Base-by-base conservation (phyloP, 768 basidiomycete genomes). In the Mycena crocata region DNA sequence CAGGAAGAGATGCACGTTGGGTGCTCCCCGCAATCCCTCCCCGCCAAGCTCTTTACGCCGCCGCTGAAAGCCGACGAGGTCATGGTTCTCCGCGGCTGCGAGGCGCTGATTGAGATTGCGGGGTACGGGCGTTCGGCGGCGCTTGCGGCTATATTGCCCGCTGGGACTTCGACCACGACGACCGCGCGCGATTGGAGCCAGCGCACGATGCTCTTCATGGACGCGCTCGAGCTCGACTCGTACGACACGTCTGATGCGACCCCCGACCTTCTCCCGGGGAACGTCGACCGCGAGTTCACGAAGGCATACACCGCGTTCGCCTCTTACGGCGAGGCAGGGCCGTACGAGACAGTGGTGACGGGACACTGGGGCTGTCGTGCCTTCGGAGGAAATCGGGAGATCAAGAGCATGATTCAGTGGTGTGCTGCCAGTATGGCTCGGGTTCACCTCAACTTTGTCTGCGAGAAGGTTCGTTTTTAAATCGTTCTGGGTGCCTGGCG, bases 321-420 rank as follows among this genome's bases (percentile, higher is more conserved):
- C 8, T 60, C 63, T 14, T 56, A 50, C 24, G 51, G 5, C 6
- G 50, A 40, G 5, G 44, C 10, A 9, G 26, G 50, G 8, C 62
- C 62, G 19, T 69, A 69, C 45, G 54, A 50, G 10, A 54, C 56
- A 28, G 44, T 69, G 23, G 59, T 68, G 17, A 68, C 70, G 8
- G 70, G 67, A 0, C 67, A 71, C 52, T 71, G 70, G 70, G 70
- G 70, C 30, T 71, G 70, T 58, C 35, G 70, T 26, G 66, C 70
- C 1, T 71, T 71, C 32, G 70, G 67, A 0, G 67, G 70, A 9
- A 69, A 71, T 52, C 63, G 51, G 17, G 62, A 62, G 35, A 55
- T 68, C 31, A 71, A 68, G 60, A 56, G 67, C 30, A 26, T 63
- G 19, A 65, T 68, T 1, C 70, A 71, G 54, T 68, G 61, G 60